phyloP scores from a whole-genome alignment of 331 rosid genomes.

The Telfairia occidentalis region DNA sequence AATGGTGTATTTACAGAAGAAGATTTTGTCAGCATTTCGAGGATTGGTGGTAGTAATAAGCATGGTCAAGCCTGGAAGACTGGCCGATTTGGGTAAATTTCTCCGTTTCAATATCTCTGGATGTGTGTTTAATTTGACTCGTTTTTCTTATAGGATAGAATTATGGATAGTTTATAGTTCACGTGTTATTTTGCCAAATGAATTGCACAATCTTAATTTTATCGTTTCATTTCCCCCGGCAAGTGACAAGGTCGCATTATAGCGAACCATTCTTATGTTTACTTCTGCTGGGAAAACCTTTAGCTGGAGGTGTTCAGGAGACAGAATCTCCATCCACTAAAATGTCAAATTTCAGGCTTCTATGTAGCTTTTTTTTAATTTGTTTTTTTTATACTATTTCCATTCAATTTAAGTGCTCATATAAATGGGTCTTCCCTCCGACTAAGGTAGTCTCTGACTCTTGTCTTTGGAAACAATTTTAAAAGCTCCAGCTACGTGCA shows the following conservation, averaged over 20 bases:
- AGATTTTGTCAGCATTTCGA: conserved; percentile 81
- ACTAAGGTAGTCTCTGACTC: not conserved
- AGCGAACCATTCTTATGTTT: not conserved
- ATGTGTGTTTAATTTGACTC: not conserved
- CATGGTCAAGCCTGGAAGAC: conserved; percentile 77
- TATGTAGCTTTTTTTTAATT: not conserved
- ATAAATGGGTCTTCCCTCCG: not conserved
- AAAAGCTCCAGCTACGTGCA: not conserved
- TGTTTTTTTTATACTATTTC: not conserved
- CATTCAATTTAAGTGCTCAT: not conserved
- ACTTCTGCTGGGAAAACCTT: not conserved
- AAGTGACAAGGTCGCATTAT: not conserved
- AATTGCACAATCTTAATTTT: not conserved
- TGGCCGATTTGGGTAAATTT: conserved; percentile 77
- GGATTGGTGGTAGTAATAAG: conserved; percentile 89
- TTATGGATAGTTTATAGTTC: not conserved
- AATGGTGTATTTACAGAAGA: conserved; percentile 81
- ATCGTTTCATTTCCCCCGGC: not conserved
- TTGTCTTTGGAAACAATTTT: not conserved
- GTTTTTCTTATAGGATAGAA: not conserved
- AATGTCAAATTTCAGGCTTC: not conserved
- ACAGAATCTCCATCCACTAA: not conserved
- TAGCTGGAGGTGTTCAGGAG: not conserved
- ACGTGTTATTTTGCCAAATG: not conserved
- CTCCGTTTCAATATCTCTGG: not conserved